phyloP scores from a whole-genome alignment of 352 stramenopile genomes.

The Pythium aristosporum region DNA sequence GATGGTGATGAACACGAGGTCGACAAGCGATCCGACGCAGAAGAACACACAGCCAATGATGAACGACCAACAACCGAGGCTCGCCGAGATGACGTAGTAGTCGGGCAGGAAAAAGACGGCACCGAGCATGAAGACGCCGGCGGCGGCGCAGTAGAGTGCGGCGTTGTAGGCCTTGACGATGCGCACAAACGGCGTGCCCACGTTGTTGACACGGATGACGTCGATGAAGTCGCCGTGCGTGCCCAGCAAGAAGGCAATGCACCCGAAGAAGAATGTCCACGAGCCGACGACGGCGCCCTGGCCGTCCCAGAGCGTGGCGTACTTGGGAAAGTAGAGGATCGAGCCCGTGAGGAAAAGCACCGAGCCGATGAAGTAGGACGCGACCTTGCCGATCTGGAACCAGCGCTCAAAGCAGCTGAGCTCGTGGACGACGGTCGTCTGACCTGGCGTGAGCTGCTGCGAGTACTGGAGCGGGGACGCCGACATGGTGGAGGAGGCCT shows the following conservation, averaged over 20 bases:
- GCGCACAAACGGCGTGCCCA: slow-evolving; percentile 42
- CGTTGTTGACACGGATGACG: slow-evolving; percentile 54
- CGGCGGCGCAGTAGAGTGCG: slow-evolving; percentile 63
- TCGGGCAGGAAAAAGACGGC: slow-evolving; percentile 78
- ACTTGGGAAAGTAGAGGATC: slow-evolving; percentile 82
- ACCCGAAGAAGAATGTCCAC: slow-evolving; percentile 75
- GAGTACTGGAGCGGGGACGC: slow-evolving; percentile 30
- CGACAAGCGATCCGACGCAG: slow-evolving; percentile 51
- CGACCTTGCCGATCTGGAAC: slow-evolving; percentile 50
- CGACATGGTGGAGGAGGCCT: slow-evolving; percentile 3
- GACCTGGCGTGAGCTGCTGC: slow-evolving; percentile 28
- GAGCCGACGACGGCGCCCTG: slow-evolving; percentile 59
- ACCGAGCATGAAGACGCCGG: slow-evolving; percentile 72
- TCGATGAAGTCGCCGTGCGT: slow-evolving; percentile 77
- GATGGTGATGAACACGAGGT: slow-evolving; percentile 63
- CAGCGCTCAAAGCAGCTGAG: slow-evolving; percentile 40
- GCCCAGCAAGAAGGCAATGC: slow-evolving; percentile 61
- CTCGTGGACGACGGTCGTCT: slow-evolving; percentile 15
- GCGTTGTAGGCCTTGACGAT: slow-evolving; percentile 60
- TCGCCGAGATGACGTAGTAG: slow-evolving; percentile 64
- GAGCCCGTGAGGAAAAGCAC: slow-evolving; percentile 75
- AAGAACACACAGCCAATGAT: slow-evolving; percentile 71
- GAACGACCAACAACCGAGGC: slow-evolving; percentile 76
- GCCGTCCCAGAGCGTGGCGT: slow-evolving; percentile 56
- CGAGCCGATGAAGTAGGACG: slow-evolving; percentile 61